Evolutionary conservation across 2,329 filamentous ascomycete species (phyloP), one percentile per base, ranked within the genome.

Genomic region (Diaporthe vaccinii): DNA sequence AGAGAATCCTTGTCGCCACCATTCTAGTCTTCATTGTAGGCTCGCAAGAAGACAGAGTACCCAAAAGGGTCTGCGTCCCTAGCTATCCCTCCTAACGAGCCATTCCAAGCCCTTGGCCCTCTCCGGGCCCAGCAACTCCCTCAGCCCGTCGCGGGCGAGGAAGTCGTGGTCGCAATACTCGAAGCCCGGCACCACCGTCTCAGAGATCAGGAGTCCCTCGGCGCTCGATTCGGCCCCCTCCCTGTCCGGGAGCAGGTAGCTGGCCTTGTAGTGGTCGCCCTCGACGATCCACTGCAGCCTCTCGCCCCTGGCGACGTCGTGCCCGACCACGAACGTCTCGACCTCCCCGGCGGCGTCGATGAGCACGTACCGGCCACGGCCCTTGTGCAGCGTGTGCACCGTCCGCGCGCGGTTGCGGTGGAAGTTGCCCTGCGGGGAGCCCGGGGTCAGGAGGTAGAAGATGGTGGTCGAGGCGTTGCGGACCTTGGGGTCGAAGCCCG

Each of bases 111-210:
- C 85, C 75, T 83, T 80, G 1, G 85, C 86, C 78, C 88, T 85
- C 39, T 89, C 86, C 31, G 86, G 79, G 0, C 87, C 86, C 1
- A 94, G 81, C 41, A 93, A 78, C n/a, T 87, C 83, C 55, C 82
- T 80, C 77, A 93, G 84, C 17, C 84, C 84, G 62, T 89, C 85
- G 20, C 80, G 81, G 7, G 84, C 86, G 78, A 94, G 85, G 78
- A 94, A 94, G 80, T 93, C 91, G 81, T 94, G 91, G 81, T 94
- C 91, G 74, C 85, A 86, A 78, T 86, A 93, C 79, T 93, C 91
- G 79, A 94, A 94, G 0, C 92, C 92, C 0, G 92, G 92, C 10
- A 93, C 86, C 2, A 93, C 91, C 0, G 91, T 93, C 85, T 94
- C 91, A 65, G 89, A 91, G 75, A 94, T 93, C 83, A 94, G 84